A percentile compares a stretch with the other conserved stretches of the same genome.
Conservation (phyloP, 2,329 filamentous ascomycete species). For the Talaromyces sp. region DNA sequence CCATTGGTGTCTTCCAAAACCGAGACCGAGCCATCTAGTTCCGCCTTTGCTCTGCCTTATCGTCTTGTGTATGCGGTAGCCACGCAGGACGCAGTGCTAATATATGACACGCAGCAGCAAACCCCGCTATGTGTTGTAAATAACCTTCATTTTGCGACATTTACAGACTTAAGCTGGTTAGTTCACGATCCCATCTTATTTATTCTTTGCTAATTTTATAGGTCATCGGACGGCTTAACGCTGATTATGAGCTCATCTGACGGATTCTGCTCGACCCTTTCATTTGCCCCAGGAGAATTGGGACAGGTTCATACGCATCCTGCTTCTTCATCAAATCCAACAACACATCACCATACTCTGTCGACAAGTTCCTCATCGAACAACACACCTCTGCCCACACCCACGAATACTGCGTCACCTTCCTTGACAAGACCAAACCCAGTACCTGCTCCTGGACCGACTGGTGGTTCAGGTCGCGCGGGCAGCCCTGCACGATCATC, state of each 20-base stretch:
- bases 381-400: conserved; percentile 69
- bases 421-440: conserved; percentile 57
- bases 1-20: conserved; percentile 57
- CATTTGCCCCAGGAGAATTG: conserved; percentile 79
- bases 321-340: conserved; percentile 29
- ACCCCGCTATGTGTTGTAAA: conserved; percentile 92
- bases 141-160: conserved; percentile 95
- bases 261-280: conserved; percentile 90
- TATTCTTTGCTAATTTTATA: conserved; percentile 38
- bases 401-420: conserved; percentile 61
- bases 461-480: conserved; percentile 54
- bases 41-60: conserved; percentile 81
- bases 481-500: conserved; percentile 82
- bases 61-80: conserved; percentile 95
- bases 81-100: conserved; percentile 88
- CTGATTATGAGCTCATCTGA: conserved; percentile 96
- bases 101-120: conserved; percentile 97
- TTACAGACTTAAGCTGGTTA: conserved; percentile 94
- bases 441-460: conserved; percentile 56
- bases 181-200: conserved; percentile 32
- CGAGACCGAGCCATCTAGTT: conserved; percentile 39
- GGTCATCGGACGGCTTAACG: conserved; percentile 73
- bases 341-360: conserved; percentile 32
- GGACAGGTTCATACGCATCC: conserved; percentile 71
- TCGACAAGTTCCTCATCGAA: conserved; percentile 56